Conservation (phyloP, 1,284 basidiomycete species). For the Ceratobasidium sp. region DNA sequence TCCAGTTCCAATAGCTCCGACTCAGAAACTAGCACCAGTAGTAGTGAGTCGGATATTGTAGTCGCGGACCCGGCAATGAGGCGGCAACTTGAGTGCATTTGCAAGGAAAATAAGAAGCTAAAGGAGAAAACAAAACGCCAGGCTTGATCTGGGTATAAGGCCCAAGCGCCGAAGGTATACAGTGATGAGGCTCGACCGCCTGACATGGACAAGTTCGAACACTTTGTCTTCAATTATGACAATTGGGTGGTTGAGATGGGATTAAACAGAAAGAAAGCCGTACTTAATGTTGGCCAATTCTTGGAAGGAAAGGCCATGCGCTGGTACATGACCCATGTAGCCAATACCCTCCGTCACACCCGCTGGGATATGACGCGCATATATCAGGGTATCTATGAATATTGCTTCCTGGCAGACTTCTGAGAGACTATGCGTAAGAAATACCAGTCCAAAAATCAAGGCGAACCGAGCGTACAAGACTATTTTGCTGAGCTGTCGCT, state of each 20-base stretch:
- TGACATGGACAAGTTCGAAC: neutral
- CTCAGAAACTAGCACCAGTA: too few relatives aligned
- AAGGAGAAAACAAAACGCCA: neutral
- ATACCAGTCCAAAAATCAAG: conserved; percentile 44
- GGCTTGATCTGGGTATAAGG: neutral
- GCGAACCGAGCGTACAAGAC: conserved; percentile 40
- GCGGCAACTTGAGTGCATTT: neutral
- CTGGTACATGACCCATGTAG: conserved; percentile 47
- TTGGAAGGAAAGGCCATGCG: conserved; percentile 42
- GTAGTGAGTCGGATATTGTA: neutral
- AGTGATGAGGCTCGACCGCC: neutral
- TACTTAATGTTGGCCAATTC: conserved; percentile 39
- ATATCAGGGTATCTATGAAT: conserved; percentile 47
- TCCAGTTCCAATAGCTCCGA: neutral
- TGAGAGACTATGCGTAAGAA: conserved; percentile 41
- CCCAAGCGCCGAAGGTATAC: neutral
- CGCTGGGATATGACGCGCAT: conserved; percentile 43
- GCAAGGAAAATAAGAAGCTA: neutral
- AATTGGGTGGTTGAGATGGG: neutral
- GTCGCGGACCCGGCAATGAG: neutral
- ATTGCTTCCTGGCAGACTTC: conserved; percentile 48
- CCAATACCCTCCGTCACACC: neutral
- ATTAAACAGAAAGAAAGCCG: neutral
- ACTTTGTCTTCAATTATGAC: neutral
- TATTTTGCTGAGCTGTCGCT: conserved; percentile 24